Base-by-base conservation (phyloP, 148 eudicot genomes). In the Silene uniflora region DNA sequence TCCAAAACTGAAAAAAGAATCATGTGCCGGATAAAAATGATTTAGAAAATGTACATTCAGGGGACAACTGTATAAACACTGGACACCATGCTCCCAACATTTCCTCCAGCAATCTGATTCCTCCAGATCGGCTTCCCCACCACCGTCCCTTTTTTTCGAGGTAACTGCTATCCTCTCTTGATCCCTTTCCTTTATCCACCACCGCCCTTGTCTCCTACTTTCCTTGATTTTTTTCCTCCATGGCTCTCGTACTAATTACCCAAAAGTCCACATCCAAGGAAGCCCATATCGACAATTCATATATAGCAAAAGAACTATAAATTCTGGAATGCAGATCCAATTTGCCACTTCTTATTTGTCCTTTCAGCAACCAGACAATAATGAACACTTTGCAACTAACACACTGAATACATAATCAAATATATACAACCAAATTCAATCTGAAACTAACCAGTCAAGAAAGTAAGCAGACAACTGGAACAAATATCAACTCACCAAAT, bases 401-500 rank as follows among this genome's bases (percentile, higher is more conserved):
- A 6, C 54, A n/a, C 54, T 67, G 22, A 27, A n/a, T n/a, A n/a
- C n/a, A n/a, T n/a, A n/a, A n/a, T n/a, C n/a, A n/a, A n/a, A n/a
- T n/a, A n/a, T n/a, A 72, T n/a, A 47, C n/a, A n/a, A n/a, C 47
- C 76, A 11, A 22, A 42, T 32, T 29, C 39, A 27, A n/a, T 62
- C 49, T 12, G 19, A 52, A 42, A 68, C 25, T 7, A 25, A 35
- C 35, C 6, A 44, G 42, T 18, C 21, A 21, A 64, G 49, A 75
- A n/a, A 62, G 35, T 7, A 74, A 22, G 42, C 74, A 69, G 64
- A 23, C 10, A 8, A 18, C 39, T 44, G 61, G 63, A 54, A 25
- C 42, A 68, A 69, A 35, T 55, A 77, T 47, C 69, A 64, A 82
- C 90, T 82, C 87, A 95, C 98, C 73, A 96, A 92, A 80, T 95